Conservation (phyloP, 495 filamentous ascomycete species). For the Xylaria nigripes region DNA sequence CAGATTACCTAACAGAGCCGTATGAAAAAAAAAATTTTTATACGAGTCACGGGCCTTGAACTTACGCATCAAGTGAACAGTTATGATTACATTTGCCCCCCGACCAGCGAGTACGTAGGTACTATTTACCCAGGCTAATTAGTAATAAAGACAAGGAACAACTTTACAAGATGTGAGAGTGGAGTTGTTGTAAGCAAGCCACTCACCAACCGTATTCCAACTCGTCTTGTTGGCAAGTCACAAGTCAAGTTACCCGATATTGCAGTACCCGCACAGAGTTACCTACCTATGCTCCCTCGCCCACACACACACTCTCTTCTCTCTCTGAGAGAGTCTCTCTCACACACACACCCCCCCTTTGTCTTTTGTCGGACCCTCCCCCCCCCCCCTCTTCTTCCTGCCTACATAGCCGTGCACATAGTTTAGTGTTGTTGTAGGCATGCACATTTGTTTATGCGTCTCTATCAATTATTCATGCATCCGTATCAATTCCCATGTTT, state of each 20-base stretch:
- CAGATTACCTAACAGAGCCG: background rate
- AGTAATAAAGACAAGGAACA: too few relatives aligned
- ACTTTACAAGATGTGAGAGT: background rate
- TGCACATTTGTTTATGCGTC: background rate
- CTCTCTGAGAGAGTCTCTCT: background rate
- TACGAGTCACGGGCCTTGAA: background rate
- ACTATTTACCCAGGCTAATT: too few relatives aligned
- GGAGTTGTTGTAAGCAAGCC: background rate
- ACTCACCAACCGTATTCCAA: background rate
- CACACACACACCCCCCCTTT: background rate
- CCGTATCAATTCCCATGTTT: background rate
- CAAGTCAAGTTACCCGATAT: background rate
- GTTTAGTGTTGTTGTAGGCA: too few relatives aligned
- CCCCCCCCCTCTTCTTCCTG: background rate
- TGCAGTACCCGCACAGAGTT: too few relatives aligned
- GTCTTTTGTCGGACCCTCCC: background rate
- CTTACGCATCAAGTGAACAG: too few relatives aligned
- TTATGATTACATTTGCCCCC: background rate
- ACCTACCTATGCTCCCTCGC: background rate
- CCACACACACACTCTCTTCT: too few relatives aligned
- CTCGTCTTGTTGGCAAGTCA: background rate
- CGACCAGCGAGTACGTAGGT: background rate
- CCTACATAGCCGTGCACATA: too few relatives aligned
- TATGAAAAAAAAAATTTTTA: background rate
- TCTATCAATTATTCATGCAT: background rate